A percentile compares a stretch with the other conserved stretches of the same genome.
phyloP scores from a whole-genome alignment of 495 filamentous ascomycete species.

The Penicillium salamii region DNA sequence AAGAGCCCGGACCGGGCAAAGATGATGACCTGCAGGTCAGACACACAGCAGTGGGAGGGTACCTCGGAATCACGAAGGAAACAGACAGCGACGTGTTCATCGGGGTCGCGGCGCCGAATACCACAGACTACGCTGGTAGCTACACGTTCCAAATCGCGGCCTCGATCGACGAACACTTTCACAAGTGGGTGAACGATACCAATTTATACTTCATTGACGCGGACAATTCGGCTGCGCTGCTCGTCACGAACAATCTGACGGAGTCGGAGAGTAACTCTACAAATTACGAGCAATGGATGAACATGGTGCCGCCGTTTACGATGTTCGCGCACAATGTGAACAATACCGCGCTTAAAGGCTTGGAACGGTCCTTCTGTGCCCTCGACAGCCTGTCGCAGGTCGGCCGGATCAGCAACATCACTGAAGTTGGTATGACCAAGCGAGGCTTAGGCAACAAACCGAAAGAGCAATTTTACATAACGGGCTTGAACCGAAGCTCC shows the following conservation, averaged over 20 bases:
- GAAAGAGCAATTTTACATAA: constrained; percentile 83
- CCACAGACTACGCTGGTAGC: constrained; percentile 51
- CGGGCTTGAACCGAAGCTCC: constrained; percentile 64
- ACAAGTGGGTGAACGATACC: constrained; percentile 49
- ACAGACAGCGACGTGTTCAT: constrained; percentile 67
- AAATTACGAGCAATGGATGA: constrained; percentile 54
- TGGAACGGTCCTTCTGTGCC: constrained; percentile 74
- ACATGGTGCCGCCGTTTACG: constrained; percentile 60
- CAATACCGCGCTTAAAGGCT: constrained; percentile 57
- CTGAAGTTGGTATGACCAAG: constrained; percentile 64
- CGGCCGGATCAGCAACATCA: constrained; percentile 47
- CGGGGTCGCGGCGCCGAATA: constrained; percentile 64
- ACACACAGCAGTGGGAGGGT: constrained; percentile 55
- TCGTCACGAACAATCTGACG: constrained; percentile 71
- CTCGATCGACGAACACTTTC: constrained; percentile 75
- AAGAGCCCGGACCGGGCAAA: constrained; percentile 62
- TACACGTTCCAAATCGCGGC: constrained; percentile 80
- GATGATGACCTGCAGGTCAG: constrained; percentile 40
- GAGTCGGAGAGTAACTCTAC: constrained; percentile 37
- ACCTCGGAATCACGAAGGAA: constrained; percentile 30
- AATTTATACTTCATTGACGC: constrained; percentile 75
- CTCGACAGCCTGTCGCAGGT: constrained; percentile 62
- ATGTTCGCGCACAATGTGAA: constrained; percentile 74
- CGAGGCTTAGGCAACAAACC: constrained; percentile 59
- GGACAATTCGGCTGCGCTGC: constrained; percentile 69